Conservation (phyloP, 1,284 basidiomycete species). For the Rhodotorula sp. region DNA sequence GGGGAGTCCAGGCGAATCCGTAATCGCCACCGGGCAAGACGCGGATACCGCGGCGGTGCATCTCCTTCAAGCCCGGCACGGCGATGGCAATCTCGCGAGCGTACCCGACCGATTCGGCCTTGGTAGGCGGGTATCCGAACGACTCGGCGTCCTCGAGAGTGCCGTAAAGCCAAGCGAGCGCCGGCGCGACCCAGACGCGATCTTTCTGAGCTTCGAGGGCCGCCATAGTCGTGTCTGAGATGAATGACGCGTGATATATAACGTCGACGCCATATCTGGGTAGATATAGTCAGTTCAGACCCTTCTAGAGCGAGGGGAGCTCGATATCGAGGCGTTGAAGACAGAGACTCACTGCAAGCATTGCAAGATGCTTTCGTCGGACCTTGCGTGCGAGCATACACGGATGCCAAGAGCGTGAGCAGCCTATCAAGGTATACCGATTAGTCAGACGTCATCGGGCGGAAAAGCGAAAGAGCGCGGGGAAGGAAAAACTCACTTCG, state of each 20-base stretch:
- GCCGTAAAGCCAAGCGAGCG: conserved; percentile 44
- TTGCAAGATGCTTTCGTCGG: not conserved
- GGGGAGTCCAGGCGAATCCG: conserved; percentile 50
- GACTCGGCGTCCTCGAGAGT: conserved; percentile 23
- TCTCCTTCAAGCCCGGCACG: conserved; percentile 49
- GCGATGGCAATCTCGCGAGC: conserved; percentile 45
- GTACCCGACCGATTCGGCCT: conserved; percentile 13
- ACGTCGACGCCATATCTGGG: not conserved
- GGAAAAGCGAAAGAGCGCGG: too few species aligned
- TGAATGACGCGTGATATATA: conserved; percentile 43
- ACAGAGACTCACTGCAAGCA: not conserved
- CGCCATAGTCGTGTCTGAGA: conserved; percentile 48
- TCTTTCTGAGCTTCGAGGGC: conserved; percentile 48
- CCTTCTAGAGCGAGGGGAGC: too few species aligned
- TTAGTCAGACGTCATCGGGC: not conserved
- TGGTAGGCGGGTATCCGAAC: conserved; percentile 8
- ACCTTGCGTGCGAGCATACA: not conserved
- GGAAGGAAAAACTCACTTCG: not conserved
- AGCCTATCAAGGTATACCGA: not conserved
- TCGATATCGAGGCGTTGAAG: too few species aligned
- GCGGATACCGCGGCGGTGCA: conserved; percentile 48
- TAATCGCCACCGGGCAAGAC: conserved; percentile 41
- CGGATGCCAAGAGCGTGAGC: not conserved
- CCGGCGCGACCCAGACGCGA: conserved; percentile 47
- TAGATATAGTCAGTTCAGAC: too few species aligned